Evolutionary conservation across 768 basidiomycete genomes (phyloP), one percentile per base, ranked within the genome.

Genomic region (Sarcodon aspratus): DNA sequence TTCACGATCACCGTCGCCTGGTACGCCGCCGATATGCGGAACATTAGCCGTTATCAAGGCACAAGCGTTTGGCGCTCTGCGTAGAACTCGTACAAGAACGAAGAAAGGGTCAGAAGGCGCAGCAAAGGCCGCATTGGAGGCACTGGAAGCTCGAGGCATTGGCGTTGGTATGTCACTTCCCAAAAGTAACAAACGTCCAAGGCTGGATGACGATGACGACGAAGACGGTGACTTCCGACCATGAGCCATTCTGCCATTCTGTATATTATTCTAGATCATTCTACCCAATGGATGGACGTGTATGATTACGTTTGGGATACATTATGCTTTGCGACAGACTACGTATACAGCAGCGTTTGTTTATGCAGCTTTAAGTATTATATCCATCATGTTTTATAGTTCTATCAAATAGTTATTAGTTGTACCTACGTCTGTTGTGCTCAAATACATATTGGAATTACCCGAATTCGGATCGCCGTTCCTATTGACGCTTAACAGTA

Each of bases 1-100:
- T 4, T 69, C 68, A 27, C 66, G 68, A 35, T 75, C 74, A 35
- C 74, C 69, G 44, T 74, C 75, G 44, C 72, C 74, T 13, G 61
- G 61, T 33, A 48, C 58, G 47, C 68, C 73, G 50, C 69, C 69
- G 27, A 70, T 88, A 59, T 87, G 83, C 45, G 83, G 85, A 21
- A 91, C 89, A 32, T 76, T 92, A 44, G 88, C 89, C 47, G 87
- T 91, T 50, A 89, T 92, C 67, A 92, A 91, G 67, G 88, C 88
- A 38, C 87, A 91, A 61, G 82, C 89, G 36, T 92, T 91, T 61
- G 89, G 88, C 33, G 85, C 85, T 15, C 69, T 89, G 54, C 82
- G 88, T 46, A 74, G 88, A 63, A 84, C 87, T 48, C 78, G 88
- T 50, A 73, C 82, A 38, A 75, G 83, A 52, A 74, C 77, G 46